Base-by-base conservation (phyloP, 306 rosid species). In the Heteromeles arbutifolia region DNA sequence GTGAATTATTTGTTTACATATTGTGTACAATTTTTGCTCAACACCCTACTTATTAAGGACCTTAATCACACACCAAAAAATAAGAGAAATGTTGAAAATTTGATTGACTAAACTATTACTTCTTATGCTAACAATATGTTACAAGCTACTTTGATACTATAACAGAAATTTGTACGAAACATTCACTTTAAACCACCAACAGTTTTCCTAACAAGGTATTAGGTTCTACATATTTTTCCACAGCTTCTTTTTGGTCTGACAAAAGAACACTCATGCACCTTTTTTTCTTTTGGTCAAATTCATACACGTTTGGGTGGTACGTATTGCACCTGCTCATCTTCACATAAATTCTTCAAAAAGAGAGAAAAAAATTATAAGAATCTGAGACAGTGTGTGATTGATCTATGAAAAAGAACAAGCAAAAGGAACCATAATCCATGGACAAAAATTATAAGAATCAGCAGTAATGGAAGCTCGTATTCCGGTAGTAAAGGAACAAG, bases 301-400 rank as follows among this genome's bases (percentile, higher is more conserved):
- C 39, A 6, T 6, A 19, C 67, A 41, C 88, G 91, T 81, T 85
- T 91, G 59, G 97, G 98, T 45, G 96, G 94, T 8, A 82, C 78
- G 74, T 93, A 93, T 24, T 82, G 97, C 89, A 91, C 91, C 28
- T 84, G 89, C 82, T 86, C 90, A 13, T 91, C 96, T 62, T 82
- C 90, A 44, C 97, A 91, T 78, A 93, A 59, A 75, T 82, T 81
- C 98, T 90, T 90, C 86, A 86, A 79, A 77, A 72, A 21, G 56
- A 4, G 21, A 12, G 6, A 32, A 6, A 31, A 31, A 13, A 43
- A 73, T 61, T 26, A 2, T 50, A 4, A 4, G 8, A 50, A 77
- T 59, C 12, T 32, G 26, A 31, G 1, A 26, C 26, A 28, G 2
- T 5, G 18, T 22, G 43, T 32, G 74, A 50, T 8, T 10, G 57